These are phyloP conservation scores for Penicillium paneum DNA, from an alignment of 2,329 filamentous ascomycete species.

Conservation along the genomic window DNA sequence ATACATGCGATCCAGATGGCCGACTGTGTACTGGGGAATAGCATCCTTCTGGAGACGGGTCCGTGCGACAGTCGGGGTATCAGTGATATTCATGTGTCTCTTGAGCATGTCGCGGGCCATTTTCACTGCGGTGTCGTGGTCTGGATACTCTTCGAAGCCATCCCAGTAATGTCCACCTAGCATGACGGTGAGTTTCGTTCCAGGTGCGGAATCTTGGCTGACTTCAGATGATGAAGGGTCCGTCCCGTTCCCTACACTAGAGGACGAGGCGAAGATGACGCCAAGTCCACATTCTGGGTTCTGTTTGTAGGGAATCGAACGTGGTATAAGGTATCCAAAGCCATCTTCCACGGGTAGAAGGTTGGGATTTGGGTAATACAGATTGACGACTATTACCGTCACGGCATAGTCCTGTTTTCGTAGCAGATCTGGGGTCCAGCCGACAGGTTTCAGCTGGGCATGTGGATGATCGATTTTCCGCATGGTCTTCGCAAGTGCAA, in stretches of 20 bases:
- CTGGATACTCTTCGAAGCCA: slow-evolving; percentile 58
- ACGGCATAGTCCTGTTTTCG: slow-evolving; percentile 58
- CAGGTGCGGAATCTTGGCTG: slow-evolving; percentile 50
- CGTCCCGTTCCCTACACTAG: slow-evolving; percentile 47
- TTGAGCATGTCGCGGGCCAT: slow-evolving; percentile 69
- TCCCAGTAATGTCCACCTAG: slow-evolving; percentile 92
- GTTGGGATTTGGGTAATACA: slow-evolving; percentile 69
- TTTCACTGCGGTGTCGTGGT: slow-evolving; percentile 61
- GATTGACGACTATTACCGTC: slow-evolving; percentile 86
- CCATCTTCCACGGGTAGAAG: slow-evolving; percentile 63
- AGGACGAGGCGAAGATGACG: slow-evolving; percentile 84
- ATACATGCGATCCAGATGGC: slow-evolving; percentile 65
- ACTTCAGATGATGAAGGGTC: background rate
- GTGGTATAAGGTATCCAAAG: slow-evolving; percentile 90
- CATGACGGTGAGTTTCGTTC: slow-evolving; percentile 91
- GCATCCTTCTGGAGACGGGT: slow-evolving; percentile 66
- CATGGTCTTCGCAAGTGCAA: slow-evolving; percentile 28
- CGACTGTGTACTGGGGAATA: slow-evolving; percentile 86
- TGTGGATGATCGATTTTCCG: slow-evolving; percentile 8
- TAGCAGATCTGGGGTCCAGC: slow-evolving; percentile 12
- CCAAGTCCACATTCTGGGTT: slow-evolving; percentile 84
- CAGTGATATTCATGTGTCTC: slow-evolving; percentile 70
- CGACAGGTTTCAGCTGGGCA: slow-evolving; percentile 3
- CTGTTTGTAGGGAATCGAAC: slow-evolving; percentile 63
- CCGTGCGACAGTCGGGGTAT: slow-evolving; percentile 58